Evolutionary conservation across 2,329 filamentous ascomycete species (phyloP), one percentile per base, ranked within the genome.

Genomic region (Plenodomus biglobosus): DNA sequence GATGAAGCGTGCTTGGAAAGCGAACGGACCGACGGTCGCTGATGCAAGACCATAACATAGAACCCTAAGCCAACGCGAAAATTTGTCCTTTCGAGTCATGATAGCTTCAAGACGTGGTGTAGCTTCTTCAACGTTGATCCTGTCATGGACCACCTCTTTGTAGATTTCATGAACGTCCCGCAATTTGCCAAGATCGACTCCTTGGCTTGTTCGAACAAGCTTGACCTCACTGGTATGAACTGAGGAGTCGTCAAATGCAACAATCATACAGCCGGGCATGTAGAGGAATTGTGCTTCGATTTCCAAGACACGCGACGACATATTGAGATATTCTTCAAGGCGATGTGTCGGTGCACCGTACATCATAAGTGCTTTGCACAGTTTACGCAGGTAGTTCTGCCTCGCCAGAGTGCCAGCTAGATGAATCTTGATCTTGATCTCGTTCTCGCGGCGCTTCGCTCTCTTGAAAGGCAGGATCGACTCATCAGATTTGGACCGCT

Each of bases 321-420:
- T 95, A 54, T 82, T 85, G 83, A 96, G 86, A 70, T 95, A 96
- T 67, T 95, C 88, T 71, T 96, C 92, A 17, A 96, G 77, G 10
- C 92, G 85, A 74, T 96, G 92, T 0, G 91, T 95, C 1, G 92
- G 92, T 1, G 92, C 92, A 11, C 92, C 92, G 56, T 90, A 96
- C 65, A 85, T 80, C 91, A 96, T 96, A 48, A 96, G 76, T 1
- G 89, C 89, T 35, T 85, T 84, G 68, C 92, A 96, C 34, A 96
- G 81, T 68, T 88, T 90, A 45, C 92, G 80, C 11, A 96, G 79
- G 67, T 95, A 96, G 45, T 84, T 82, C 60, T 96, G 91, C 2
- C 91, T 83, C 30, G 85, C 85, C 17, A 96, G 80, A 15, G 88
- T 92, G 49, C 83, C 80, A 11, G 81, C 81, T 17, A 86, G 80